Evolutionary conservation across 176 grass and related monocot species (phyloP), one percentile per base, ranked within the genome.

Genomic region (Musa itinerans): DNA sequence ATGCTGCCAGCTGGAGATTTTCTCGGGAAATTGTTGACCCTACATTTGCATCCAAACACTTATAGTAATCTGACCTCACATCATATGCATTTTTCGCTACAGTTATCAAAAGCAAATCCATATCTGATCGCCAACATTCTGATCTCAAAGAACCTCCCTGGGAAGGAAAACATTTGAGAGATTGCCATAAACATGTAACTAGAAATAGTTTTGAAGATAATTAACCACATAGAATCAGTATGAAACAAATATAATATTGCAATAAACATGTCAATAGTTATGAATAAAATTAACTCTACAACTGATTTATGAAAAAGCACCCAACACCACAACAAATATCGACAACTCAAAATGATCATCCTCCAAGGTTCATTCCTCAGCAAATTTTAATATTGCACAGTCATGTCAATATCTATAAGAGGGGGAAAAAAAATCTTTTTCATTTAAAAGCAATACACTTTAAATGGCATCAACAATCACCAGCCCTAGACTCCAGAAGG

Each of bases 21-120:
- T 61, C 61, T 73, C 68, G 80, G 19, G 80, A 73, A 68, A 73
- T 69, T 22, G 63, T 69, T 66, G 84, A 74, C 84, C 89, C 84
- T 20, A 70, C 84, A 25, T 50, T 51, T 78, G 54, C 54, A 58
- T 54, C 52, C 16, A 53, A 71, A 54, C 62, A 67, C 20, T 86
- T 89, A 77, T 78, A 78, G 53, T 80, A 80, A 54, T 53, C 59
- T 74, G 68, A 54, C 85, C 81, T 73, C 62, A 11, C 72, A 59
- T 84, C 65, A 65, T 81, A 85, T 71, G 84, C 85, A 72, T 74
- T 85, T 83, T 13, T 93, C 74, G 90, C 86, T 13, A 93, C 80
- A 25, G 78, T 93, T 76, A 98, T 87, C 84, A 93, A 74, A 78
- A 93, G 82, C 24, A 80, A 2, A 54, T 98, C 88, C 61, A 85